Evolutionary conservation across 2,329 filamentous ascomycete genomes (phyloP), one percentile per base, ranked within the genome.

Genomic region (Sclerotinia trifoliorum): DNA sequence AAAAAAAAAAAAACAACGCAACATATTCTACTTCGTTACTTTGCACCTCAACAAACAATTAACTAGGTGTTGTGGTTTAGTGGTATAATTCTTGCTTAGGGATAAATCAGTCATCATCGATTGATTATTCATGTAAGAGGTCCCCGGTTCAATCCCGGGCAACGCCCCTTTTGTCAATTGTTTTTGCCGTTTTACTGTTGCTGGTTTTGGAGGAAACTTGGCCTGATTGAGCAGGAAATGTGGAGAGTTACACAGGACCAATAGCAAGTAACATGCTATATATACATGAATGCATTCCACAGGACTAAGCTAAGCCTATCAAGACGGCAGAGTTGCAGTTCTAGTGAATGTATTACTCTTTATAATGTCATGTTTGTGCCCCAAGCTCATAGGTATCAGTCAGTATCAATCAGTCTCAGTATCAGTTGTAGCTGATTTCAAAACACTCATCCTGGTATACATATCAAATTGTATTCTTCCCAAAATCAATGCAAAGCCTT

Each of bases 71-170:
- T 60, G 54, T 66, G 64, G 64, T 66, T 66, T 66, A 66, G 64
- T 66, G 64, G 64, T 66, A 66, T 66, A 66, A 66, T 66, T 60
- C 64, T 66, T 66, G 64, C 64, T 66, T 60, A 66, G 64, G 64
- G 64, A 39, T 32, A 10, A 4, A 29, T 39, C 1, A 51, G 5
- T 51, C 32, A 11, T 21, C 8, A 7, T 1, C 0, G 44, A 35
- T 3, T 63, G 48, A 15, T 51, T 51, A 7, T 63, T 10, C 54
- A 39, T 66, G 65, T 66, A 66, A 66, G 65, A 60, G 65, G 65
- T 66, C 65, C 65, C 65, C 65, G 65, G 65, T 66, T 66, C 65
- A 49, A 66, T 66, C 65, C 65, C 55, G 55, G 65, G 65, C 54
- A 60, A 51, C 65, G 54, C 65, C 65, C 65, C 0, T 26, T 7